Evolutionary conservation across 371 early-diverging fungal species (phyloP).

Genomic region (Mucor irregularis): DNA sequence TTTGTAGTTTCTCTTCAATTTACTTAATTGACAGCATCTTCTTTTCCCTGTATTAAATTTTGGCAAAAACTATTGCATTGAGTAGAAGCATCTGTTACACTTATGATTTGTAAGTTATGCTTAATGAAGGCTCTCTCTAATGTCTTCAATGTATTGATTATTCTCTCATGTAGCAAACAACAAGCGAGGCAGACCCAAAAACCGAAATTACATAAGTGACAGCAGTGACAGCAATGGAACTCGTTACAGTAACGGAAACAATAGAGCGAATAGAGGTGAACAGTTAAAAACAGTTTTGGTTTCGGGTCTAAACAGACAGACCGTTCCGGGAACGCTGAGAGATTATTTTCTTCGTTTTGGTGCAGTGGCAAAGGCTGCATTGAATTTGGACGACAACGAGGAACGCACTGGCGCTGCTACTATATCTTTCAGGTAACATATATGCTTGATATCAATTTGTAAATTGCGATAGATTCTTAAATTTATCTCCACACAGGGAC

Average conservation of each 20-base stretch:
- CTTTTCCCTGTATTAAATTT: too few relatives aligned
- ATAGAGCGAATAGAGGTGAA: not conserved
- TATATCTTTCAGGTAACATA: not conserved
- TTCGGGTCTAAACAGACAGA: not conserved
- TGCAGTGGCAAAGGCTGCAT: not conserved
- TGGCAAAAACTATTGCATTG: too few relatives aligned
- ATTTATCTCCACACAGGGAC: not conserved
- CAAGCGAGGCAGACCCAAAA: too few relatives aligned
- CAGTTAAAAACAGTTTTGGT: constrained; percentile 1
- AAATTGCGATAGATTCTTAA: not conserved
- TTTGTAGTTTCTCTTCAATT: not conserved
- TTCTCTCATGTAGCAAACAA: too few relatives aligned
- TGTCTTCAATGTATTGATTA: too few relatives aligned
- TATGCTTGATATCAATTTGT: not conserved
- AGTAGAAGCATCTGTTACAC: too few relatives aligned
- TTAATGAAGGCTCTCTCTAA: too few relatives aligned
- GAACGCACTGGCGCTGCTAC: not conserved
- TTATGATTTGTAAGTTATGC: too few relatives aligned
- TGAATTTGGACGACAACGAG: constrained; percentile 9
- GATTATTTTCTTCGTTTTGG: constrained; percentile 14
- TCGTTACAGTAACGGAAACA: not conserved
- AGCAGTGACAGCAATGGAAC: not conserved
- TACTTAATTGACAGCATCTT: too few relatives aligned
- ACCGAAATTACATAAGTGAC: too few relatives aligned
- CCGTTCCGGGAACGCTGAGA: constrained; percentile 7